phyloP scores from a whole-genome alignment of 306 rosid species.

The Spatholobus suberectus region DNA sequence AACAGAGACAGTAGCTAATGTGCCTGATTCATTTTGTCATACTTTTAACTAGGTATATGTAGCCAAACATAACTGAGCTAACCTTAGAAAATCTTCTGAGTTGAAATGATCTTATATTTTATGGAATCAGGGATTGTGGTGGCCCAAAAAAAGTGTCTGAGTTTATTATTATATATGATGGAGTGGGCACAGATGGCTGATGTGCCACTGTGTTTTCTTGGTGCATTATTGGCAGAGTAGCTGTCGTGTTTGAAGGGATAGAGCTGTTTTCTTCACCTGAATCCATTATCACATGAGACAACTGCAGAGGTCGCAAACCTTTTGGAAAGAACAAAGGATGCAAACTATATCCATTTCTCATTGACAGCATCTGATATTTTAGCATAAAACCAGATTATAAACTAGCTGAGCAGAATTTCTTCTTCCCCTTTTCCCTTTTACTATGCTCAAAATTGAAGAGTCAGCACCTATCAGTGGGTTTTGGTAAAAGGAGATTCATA shows the following conservation, averaged over 20 bases:
- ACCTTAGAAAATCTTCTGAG: constrained; percentile 61
- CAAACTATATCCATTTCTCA: constrained; percentile 85
- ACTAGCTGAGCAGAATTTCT: not conserved
- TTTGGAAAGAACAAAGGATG: constrained; percentile 75
- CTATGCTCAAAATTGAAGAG: not conserved
- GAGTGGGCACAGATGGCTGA: constrained; percentile 52
- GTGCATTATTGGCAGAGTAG: too few species aligned
- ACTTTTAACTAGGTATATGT: too few species aligned
- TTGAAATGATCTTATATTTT: constrained; percentile 52
- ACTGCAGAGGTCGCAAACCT: constrained; percentile 56
- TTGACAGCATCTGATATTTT: constrained; percentile 76
- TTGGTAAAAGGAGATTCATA: not conserved
- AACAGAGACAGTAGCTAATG: too few species aligned
- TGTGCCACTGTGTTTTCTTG: constrained; percentile 49
- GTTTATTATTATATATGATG: constrained; percentile 53
- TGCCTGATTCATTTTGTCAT: too few species aligned
- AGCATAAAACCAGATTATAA: not conserved
- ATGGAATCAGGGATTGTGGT: constrained; percentile 58
- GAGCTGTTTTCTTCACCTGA: constrained; percentile 61
- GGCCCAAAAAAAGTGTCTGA: constrained; percentile 53
- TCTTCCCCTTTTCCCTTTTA: not conserved
- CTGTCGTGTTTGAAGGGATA: too few species aligned
- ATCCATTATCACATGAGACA: constrained; percentile 59
- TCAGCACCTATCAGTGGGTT: not conserved
- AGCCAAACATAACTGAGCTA: constrained; percentile 8